phyloP scores from a whole-genome alignment of 1,284 basidiomycete genomes.

The Tausonia pullulans region DNA sequence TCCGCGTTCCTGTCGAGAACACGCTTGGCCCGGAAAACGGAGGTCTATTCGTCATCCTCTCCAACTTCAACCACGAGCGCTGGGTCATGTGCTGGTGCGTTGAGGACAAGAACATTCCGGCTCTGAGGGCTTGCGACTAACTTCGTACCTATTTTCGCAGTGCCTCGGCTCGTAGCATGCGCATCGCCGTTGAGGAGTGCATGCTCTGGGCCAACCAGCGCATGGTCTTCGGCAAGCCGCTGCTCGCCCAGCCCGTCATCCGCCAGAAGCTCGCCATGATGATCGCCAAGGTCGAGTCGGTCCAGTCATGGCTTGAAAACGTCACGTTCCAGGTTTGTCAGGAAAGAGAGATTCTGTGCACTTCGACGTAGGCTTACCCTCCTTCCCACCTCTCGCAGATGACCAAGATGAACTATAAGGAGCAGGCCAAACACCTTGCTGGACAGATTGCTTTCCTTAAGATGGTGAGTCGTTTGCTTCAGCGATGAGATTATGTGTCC shows the following conservation, averaged over 20 bases:
- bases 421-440: constrained; percentile 41
- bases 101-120: neutral
- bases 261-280: constrained; percentile 71
- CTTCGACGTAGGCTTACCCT: too few relatives aligned
- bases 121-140: neutral
- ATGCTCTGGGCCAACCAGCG: constrained; percentile 15
- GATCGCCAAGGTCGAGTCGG: constrained; percentile 71
- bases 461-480: constrained; percentile 36
- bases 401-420: constrained; percentile 64
- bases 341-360: neutral
- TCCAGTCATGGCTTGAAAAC: constrained; percentile 65
- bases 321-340: constrained; percentile 30
- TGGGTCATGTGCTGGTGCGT: constrained; percentile 14
- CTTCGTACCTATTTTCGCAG: neutral
- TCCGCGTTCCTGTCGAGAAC: constrained; percentile 73
- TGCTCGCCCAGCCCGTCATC: constrained; percentile 71
- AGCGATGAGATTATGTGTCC: too few relatives aligned
- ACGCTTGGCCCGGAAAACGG: constrained; percentile 72
- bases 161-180: constrained; percentile 25
- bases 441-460: constrained; percentile 39
- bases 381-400: constrained; percentile 45
- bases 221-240: constrained; percentile 67
- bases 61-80: constrained; percentile 31
- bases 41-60: constrained; percentile 36
- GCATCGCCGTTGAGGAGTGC: constrained; percentile 32